phyloP scores from a whole-genome alignment of 1,139 yeast genomes.

The Protomyces macrosporus region DNA sequence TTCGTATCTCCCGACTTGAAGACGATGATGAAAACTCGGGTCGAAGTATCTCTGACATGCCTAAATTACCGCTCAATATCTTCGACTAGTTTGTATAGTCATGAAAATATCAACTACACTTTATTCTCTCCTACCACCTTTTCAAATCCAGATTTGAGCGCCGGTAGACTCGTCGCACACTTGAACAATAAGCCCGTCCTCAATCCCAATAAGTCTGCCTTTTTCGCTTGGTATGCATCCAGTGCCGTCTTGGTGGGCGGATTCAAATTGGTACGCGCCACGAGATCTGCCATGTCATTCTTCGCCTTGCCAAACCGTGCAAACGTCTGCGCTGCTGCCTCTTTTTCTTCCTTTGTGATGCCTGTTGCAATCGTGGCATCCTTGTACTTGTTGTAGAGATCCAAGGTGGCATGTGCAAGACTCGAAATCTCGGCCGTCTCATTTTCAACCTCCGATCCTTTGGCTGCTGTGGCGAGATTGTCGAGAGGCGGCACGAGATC shows the following conservation, averaged over 20 bases:
- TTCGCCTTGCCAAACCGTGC: not conserved
- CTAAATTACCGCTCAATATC: too few relatives aligned
- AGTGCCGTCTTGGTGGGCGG: not conserved
- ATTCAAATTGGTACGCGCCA: not conserved
- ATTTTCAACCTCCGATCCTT: not conserved
- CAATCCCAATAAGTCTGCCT: not conserved
- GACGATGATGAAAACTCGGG: not conserved
- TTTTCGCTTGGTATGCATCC: not conserved
- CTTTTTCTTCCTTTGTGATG: not conserved
- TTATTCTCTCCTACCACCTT: not conserved
- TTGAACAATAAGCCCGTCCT: not conserved
- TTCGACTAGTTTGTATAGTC: too few relatives aligned
- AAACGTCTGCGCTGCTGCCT: not conserved
- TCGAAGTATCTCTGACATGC: not conserved
- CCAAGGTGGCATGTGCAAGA: not conserved
- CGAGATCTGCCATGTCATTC: not conserved
- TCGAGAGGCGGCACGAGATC: not conserved
- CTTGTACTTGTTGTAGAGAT: not conserved
- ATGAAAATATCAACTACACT: too few relatives aligned
- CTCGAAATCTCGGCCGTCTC: not conserved
- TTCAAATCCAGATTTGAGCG: not conserved
- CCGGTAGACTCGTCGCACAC: not conserved
- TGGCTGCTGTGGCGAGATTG: not conserved
- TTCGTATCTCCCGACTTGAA: conserved; percentile 1
- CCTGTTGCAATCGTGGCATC: not conserved